Percentiles rank a stretch among this genome's conserved stretches.
phyloP scores from a whole-genome alignment of 257 asterid genomes.

The Anisodus tanguticus region DNA sequence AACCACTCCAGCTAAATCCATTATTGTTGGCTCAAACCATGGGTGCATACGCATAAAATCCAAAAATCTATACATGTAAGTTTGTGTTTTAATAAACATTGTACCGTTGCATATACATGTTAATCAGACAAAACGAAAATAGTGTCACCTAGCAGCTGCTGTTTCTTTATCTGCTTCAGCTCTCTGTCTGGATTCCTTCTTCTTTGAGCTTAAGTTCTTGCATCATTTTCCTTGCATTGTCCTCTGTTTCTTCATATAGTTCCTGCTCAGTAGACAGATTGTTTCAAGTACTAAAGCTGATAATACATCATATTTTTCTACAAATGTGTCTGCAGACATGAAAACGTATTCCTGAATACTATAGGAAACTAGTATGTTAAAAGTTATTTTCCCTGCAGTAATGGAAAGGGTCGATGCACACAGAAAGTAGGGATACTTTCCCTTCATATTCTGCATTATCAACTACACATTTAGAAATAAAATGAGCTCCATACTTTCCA shows the following conservation, averaged over 20 bases:
- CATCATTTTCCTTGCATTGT: constrained; percentile 34
- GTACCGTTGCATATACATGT: background rate
- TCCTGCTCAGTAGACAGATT: background rate
- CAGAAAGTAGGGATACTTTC: background rate
- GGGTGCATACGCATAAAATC: background rate
- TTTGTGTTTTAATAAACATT: background rate
- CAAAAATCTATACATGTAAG: background rate
- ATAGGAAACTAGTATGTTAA: background rate
- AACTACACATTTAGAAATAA: background rate
- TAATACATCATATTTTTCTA: background rate
- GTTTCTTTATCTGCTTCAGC: constrained; percentile 40
- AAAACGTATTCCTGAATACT: too few relatives aligned
- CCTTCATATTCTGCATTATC: background rate
- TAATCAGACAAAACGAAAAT: background rate
- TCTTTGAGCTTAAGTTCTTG: constrained; percentile 37
- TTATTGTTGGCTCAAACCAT: too few relatives aligned
- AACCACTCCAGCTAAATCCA: background rate
- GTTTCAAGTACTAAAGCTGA: background rate
- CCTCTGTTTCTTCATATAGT: constrained; percentile 33
- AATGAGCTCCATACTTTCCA: too few relatives aligned
- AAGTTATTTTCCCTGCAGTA: background rate
- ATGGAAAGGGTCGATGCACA: background rate
- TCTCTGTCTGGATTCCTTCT: constrained; percentile 39
- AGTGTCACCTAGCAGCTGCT: constrained; percentile 37
- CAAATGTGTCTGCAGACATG: background rate